Evolutionary conservation across 1,284 basidiomycete genomes (phyloP), one percentile per base, ranked within the genome.

Genomic region (Amylostereum chailletii): DNA sequence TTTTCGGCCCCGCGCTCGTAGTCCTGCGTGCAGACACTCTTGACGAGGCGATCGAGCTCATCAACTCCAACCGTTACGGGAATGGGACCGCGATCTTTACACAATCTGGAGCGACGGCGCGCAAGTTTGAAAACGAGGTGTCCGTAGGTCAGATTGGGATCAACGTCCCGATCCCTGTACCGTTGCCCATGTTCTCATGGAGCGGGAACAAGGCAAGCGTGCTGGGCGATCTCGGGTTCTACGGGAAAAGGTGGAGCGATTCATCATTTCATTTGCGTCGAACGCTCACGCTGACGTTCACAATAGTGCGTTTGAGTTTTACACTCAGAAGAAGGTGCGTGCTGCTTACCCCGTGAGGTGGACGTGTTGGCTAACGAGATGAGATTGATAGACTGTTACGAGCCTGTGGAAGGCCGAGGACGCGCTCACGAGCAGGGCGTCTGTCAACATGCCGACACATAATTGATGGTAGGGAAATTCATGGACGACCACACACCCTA

Each of bases 61-160:
- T 97, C 70, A 97, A 97, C 69, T 69, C 73, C 49, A 97, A 96
- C 71, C 77, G 71, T 62, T 96, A 90, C 63, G 90, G 94, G 2
- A 98, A 98, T 64, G 95, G 94, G 32, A 83, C 93, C n/a, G 90
- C 93, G 27, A 93, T 97, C 63, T 98, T 97, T 67, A 99, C 95
- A 33, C 90, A 94, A 69, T 92, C 88, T 45, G 95, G 95, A n/a
- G 89, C 94, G 33, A 93, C 93, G 5, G 94, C 93, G 26, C 83
- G 95, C 53, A 90, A 90, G 68, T 99, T 96, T 57, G 94, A 99
- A 70, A 77, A 76, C 42, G 77, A 86, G 52, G 84, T 95, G 53
- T 90, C 97, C 55, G 86, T 92, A 46, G 95, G 95, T 40, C 93
- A 98, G 69, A 79, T 95, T 60, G 92, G 92, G 41, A 82, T 99